Evolutionary conservation across 495 filamentous ascomycete species (phyloP), one percentile per base, ranked within the genome.

Genomic region (Podospora conica): DNA sequence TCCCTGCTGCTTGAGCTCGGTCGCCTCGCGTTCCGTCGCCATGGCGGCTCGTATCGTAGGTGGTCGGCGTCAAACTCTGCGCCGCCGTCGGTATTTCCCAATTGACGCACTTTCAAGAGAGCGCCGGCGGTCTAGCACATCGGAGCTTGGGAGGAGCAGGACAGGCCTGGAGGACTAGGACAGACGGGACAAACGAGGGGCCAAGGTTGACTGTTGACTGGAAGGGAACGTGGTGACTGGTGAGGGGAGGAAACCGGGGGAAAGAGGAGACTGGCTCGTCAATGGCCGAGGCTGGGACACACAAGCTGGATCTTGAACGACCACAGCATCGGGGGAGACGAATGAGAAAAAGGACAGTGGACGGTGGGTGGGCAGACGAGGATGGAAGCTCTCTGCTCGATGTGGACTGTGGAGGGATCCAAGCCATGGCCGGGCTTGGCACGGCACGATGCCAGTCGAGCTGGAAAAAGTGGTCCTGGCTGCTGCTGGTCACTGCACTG

Each of bases 1-100:
- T 53, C 88, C 92, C 77, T 94, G 87, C 73, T 86, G 80, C 83
- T 90, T 94, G 74, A 90, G 85, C 82, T 96, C 92, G 54, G 68
- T 75, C 28, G 69, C 75, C 23, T 73, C 69, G 40, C 70, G 71
- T 21, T 69, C 73, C 10, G 78, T 78, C 58, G 78, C 77, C 80
- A 83, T 83, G 40, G 23, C 70, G 69, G 56, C 63, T 61, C 61
- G 63, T 21, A 24, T 27, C 31, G 20, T 23, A 31, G 70, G 63
- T 66, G 54, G 66, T 58, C 53, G 25, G 29, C 48, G 53, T 24
- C 21, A n/a, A 48, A 8, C 15, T n/a, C 60, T 65, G 70, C 67
- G 69, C 67, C 69, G 23, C n/a, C 33, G 57, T 28, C 63, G 57
- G 27, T 60, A 31, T 25, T 65, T 53, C 33, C 58, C 69, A 70